These are phyloP conservation scores for Sporothrix dimorphospora DNA, from an alignment of 2,329 filamentous ascomycete genomes.

Conservation along the genomic window DNA sequence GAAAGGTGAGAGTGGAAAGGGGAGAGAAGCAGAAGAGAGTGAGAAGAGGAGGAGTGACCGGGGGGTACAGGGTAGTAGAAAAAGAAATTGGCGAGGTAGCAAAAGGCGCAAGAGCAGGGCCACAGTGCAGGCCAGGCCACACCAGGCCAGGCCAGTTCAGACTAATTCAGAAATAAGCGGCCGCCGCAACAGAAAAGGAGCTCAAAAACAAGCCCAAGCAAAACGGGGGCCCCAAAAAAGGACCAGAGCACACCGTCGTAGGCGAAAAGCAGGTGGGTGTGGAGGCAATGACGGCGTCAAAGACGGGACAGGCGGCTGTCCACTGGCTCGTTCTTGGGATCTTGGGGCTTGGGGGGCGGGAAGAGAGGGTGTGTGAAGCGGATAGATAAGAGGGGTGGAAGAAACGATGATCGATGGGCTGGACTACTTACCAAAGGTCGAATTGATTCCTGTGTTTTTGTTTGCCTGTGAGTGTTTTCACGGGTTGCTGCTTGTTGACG, in stretches of 20 bases:
- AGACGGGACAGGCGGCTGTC: slow-evolving; percentile 21
- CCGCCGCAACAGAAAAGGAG: not conserved
- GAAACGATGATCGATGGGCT: not conserved
- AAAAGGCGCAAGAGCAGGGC: slow-evolving; percentile 18
- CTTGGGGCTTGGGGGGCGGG: slow-evolving; percentile 6
- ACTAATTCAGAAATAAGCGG: slow-evolving; percentile 9
- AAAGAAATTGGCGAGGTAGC: slow-evolving; percentile 24
- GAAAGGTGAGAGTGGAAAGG: slow-evolving; percentile 11
- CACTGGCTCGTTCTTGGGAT: slow-evolving; percentile 14
- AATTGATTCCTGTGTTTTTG: not conserved
- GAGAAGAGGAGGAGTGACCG: slow-evolving; percentile 7
- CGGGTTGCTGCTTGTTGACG: slow-evolving; percentile 8
- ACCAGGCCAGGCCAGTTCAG: not conserved
- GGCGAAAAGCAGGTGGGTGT: not conserved
- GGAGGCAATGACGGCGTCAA: slow-evolving; percentile 18
- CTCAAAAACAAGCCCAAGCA: slow-evolving; percentile 2
- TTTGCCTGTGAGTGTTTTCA: slow-evolving; percentile 5
- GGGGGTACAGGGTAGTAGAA: slow-evolving; percentile 23
- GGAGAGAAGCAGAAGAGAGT: slow-evolving; percentile 7
- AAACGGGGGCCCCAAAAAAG: slow-evolving; percentile 16
- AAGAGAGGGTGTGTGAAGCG: not conserved
- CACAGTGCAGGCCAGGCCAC: slow-evolving; percentile 11
- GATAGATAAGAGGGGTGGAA: slow-evolving; percentile 14
- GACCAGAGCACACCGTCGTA: slow-evolving; percentile 8
- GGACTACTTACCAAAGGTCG: not conserved